Conservation (phyloP, 2,329 filamentous ascomycete species). For the Arthrobotrys iridis region DNA sequence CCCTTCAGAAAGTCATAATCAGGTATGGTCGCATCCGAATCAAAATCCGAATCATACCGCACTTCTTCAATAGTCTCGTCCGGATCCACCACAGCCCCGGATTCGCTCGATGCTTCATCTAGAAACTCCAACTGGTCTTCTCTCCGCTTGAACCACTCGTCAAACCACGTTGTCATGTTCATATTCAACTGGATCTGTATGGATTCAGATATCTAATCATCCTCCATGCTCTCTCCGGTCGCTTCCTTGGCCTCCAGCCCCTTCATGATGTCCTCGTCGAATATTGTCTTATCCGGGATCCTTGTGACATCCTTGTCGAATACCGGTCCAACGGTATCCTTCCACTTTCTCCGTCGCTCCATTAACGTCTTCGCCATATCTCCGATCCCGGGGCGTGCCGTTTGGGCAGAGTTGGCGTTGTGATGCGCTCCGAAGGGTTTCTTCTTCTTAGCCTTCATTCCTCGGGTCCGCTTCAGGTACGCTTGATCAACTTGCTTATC, state of each 20-base stretch:
- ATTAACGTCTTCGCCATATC: slow-evolving; percentile 91
- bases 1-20: background rate
- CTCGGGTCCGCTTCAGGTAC: slow-evolving; percentile 93
- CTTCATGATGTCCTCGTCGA: slow-evolving; percentile 55
- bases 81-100: slow-evolving; percentile 9
- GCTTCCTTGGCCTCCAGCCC: slow-evolving; percentile 57
- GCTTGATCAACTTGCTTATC: slow-evolving; percentile 87
- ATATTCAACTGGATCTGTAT: background rate
- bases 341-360: slow-evolving; percentile 90
- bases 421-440: slow-evolving; percentile 78
- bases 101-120: background rate
- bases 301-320: slow-evolving; percentile 75
- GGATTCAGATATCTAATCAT: slow-evolving; percentile 47
- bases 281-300: slow-evolving; percentile 57
- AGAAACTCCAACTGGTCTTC: background rate
- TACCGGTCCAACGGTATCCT: slow-evolving; percentile 86
- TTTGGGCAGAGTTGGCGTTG: slow-evolving; percentile 69
- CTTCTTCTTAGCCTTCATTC: slow-evolving; percentile 93
- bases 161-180: background rate
- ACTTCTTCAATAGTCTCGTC: slow-evolving; percentile 8
- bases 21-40: slow-evolving; percentile 11
- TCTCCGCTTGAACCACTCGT: background rate
- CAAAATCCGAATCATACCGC: background rate
- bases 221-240: slow-evolving; percentile 56
- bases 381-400: slow-evolving; percentile 80